phyloP scores from a whole-genome alignment of 768 basidiomycete species.

The Termitomyces sp. region DNA sequence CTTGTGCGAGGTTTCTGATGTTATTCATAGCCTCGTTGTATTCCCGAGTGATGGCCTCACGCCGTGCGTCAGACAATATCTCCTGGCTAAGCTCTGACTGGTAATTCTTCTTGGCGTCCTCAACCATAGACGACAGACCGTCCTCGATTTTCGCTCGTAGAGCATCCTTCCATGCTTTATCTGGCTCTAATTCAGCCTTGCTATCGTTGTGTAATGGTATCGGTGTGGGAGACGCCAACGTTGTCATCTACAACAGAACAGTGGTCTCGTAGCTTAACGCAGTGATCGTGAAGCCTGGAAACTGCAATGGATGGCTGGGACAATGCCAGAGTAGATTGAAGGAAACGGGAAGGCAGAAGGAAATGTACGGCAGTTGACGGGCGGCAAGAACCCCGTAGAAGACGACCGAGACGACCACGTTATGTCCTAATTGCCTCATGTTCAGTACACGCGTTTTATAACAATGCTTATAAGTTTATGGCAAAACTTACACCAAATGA shows the following conservation, averaged over 20 bases:
- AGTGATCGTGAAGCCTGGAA: conserved; percentile 6
- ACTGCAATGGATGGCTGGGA: conserved; percentile 4
- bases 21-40: conserved; percentile 34
- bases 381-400: conserved; percentile 15
- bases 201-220: conserved; percentile 16
- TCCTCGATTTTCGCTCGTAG: conserved; percentile 46
- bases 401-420: conserved; percentile 24
- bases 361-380: conserved; percentile 19
- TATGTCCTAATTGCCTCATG: conserved; percentile 50
- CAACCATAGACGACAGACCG: conserved; percentile 34
- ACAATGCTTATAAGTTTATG: conserved; percentile 13
- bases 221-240: conserved; percentile 21
- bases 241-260: conserved; percentile 28
- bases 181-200: conserved; percentile 39
- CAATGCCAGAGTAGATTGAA: conserved; percentile 12
- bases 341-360: conserved; percentile 8
- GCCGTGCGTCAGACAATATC: conserved; percentile 22
- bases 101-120: conserved; percentile 58
- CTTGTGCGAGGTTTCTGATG: conserved; percentile 39
- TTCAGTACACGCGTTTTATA: conserved; percentile 43
- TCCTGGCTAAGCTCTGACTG: conserved; percentile 43
- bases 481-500: conserved; percentile 20
- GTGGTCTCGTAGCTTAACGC: conserved; percentile 1
- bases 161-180: conserved; percentile 47
- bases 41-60: conserved; percentile 31